Evolutionary conservation across 225 moss, liverwort and hornwort species (phyloP).

Genomic region (Physcomitrellopsis africana): DNA sequence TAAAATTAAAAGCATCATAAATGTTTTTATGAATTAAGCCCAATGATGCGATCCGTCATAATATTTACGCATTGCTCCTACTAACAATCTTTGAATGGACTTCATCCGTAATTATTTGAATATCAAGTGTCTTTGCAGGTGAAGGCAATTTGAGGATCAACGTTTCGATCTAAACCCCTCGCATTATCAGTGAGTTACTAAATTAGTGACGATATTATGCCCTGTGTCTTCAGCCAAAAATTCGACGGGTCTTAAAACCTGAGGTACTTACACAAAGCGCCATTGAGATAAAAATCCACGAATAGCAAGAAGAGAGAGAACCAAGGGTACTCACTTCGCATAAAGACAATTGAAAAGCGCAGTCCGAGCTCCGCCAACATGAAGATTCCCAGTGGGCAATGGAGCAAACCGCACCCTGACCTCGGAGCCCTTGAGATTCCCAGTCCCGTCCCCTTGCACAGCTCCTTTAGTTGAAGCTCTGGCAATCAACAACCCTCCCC

Average conservation of each 20-base stretch:
- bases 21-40: neutral
- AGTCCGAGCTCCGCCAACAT: slow-evolving; percentile 95
- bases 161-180: too few species aligned
- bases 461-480: slow-evolving; percentile 56
- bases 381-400: slow-evolving; percentile 91
- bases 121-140: too few species aligned
- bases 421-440: slow-evolving; percentile 48
- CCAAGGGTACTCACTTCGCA: slow-evolving; percentile 58
- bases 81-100: too few species aligned
- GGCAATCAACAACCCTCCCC: slow-evolving; percentile 27
- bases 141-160: too few species aligned
- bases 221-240: too few species aligned
- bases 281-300: neutral
- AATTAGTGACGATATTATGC: neutral
- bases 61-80: too few species aligned
- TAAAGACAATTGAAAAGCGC: slow-evolving; percentile 96
- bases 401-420: slow-evolving; percentile 91
- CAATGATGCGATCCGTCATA: too few species aligned
- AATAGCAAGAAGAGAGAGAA: neutral
- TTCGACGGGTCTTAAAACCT: neutral
- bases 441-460: slow-evolving; percentile 58
- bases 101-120: too few species aligned
- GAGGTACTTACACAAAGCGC: neutral
- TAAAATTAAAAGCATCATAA: neutral
- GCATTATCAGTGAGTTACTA: too few species aligned